A percentile compares a stretch with the other conserved stretches of the same genome.
These are phyloP conservation scores for Paramecium octaurelia DNA, from an alignment of 73 alveolate species.

Conservation along the genomic window DNA sequence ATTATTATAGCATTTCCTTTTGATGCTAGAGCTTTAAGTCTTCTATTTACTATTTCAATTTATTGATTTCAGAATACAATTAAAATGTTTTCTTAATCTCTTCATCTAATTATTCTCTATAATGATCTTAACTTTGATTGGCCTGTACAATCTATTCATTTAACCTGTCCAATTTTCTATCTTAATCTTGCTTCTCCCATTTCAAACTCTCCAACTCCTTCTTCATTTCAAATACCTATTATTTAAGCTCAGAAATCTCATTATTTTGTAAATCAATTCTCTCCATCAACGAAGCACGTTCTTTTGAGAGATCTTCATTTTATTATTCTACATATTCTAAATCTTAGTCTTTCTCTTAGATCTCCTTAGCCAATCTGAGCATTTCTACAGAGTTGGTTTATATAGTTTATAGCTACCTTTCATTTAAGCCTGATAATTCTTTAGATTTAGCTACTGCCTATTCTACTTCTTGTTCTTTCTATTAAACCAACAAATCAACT, in stretches of 20 bases:
- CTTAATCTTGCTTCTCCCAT: background rate
- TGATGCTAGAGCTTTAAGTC: background rate
- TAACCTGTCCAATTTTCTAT: background rate
- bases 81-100: background rate
- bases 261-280: background rate
- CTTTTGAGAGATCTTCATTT: background rate
- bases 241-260: background rate
- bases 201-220: background rate
- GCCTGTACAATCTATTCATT: background rate
- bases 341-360: background rate
- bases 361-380: background rate
- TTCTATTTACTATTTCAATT: background rate
- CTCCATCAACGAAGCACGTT: background rate
- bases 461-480: conserved; percentile 26
- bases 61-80: background rate
- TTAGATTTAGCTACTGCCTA: background rate
- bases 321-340: background rate
- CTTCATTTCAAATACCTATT: background rate
- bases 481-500: background rate
- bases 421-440: background rate
- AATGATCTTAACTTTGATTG: background rate
- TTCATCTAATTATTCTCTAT: background rate
- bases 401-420: background rate
- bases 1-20: background rate
- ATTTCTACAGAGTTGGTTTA: background rate